Conservation (phyloP, 106 monocot species). For the Dendrobium officinale region DNA sequence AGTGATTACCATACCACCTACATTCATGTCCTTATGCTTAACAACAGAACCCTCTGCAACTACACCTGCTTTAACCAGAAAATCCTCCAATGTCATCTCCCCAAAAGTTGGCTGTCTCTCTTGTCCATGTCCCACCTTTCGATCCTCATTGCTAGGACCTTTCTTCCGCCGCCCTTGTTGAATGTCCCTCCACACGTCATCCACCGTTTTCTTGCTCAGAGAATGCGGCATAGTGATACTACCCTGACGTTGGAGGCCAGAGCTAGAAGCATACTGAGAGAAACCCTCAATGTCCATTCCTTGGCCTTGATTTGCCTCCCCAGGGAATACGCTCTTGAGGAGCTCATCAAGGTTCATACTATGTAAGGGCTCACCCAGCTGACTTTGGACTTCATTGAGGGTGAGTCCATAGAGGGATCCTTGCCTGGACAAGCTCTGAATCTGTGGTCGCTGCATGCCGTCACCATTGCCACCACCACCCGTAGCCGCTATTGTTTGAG, state of each 20-base stretch:
- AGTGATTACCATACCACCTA: background rate
- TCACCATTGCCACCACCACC: constrained; percentile 26
- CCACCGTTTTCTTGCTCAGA: constrained; percentile 71
- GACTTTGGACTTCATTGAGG: constrained; percentile 68
- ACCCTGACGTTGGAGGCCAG: constrained; percentile 43
- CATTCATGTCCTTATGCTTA: constrained; percentile 12
- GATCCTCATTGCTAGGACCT: constrained; percentile 1
- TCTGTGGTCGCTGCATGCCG: constrained; percentile 23
- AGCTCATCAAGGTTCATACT: constrained; percentile 94
- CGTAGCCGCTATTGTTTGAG: constrained; percentile 45
- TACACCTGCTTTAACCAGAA: constrained; percentile 68
- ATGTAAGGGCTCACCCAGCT: constrained; percentile 55
- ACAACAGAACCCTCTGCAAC: constrained; percentile 24
- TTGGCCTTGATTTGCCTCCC: constrained; percentile 23
- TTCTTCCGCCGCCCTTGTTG: constrained; percentile 31
- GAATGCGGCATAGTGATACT: constrained; percentile 42
- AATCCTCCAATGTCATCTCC: constrained; percentile 83
- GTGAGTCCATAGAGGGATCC: constrained; percentile 62
- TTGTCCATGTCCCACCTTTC: constrained; percentile 20
- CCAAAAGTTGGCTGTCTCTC: constrained; percentile 57
- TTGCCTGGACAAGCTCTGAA: constrained; percentile 39
- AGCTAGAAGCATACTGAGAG: constrained; percentile 21
- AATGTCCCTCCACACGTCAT: constrained; percentile 76
- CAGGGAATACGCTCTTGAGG: constrained; percentile 45
- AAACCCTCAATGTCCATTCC: constrained; percentile 7